phyloP scores from a whole-genome alignment of 139 green algal genomes.

The Micromonas pusilla region DNA sequence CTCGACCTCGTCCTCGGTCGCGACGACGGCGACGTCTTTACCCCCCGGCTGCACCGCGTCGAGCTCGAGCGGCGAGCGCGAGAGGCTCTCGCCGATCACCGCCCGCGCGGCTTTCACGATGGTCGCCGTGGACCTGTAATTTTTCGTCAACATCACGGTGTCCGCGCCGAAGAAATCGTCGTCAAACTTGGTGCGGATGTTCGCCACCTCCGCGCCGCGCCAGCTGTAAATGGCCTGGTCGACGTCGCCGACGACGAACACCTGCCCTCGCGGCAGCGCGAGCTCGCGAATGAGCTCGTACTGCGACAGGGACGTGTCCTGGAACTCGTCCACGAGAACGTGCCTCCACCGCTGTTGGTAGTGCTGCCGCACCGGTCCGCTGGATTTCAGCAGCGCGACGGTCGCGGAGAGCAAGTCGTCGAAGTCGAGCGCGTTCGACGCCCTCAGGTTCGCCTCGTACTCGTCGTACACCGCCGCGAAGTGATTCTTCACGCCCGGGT shows the following conservation, averaged over 20 bases:
- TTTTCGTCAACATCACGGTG: conserved; percentile 12
- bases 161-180: conserved; percentile 1
- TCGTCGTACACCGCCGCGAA: conserved; percentile 2
- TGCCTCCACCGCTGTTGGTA: conserved; percentile 27
- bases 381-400: conserved; percentile 1
- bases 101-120: conserved; percentile 11
- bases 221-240: conserved; percentile 78
- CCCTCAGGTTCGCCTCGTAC: conserved; percentile 24
- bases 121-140: conserved; percentile 17
- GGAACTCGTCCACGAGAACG: conserved; percentile 53
- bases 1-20: conserved; percentile 5
- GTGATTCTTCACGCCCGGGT: not conserved
- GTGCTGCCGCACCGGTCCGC: not conserved
- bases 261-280: not conserved
- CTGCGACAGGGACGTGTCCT: conserved; percentile 24
- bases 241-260: conserved; percentile 76
- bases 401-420: conserved; percentile 26
- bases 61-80: not conserved
- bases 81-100: not conserved
- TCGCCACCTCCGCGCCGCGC: conserved; percentile 32
- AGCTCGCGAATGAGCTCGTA: conserved; percentile 29
- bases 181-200: conserved; percentile 24
- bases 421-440: conserved; percentile 31
- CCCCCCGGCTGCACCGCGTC: not conserved
- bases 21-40: conserved; percentile 15